phyloP scores from a whole-genome alignment of 2,329 filamentous ascomycete species.

The Cyphellophora europaea region DNA sequence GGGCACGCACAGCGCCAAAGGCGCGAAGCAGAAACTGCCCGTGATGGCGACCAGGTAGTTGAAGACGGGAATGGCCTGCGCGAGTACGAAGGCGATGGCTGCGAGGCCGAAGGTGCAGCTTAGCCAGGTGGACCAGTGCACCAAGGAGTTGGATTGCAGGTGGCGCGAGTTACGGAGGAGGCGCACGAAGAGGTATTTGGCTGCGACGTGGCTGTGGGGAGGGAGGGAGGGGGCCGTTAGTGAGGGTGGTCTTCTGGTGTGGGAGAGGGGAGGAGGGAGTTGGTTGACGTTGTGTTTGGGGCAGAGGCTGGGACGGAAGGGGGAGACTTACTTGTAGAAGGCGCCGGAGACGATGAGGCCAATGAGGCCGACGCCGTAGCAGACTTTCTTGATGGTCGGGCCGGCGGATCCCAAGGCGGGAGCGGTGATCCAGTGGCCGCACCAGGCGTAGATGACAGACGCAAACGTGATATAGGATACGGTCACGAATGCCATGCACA shows the following conservation, averaged over 20 bases:
- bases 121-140: constrained; percentile 46
- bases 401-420: constrained; percentile 40
- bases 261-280: too few species aligned
- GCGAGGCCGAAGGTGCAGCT: constrained; percentile 34
- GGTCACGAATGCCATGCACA: constrained; percentile 51
- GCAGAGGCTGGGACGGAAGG: constrained; percentile 23
- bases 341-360: constrained; percentile 30
- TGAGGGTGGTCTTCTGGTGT: too few species aligned
- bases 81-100: constrained; percentile 40
- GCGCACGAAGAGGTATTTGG: constrained; percentile 27
- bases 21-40: constrained; percentile 43
- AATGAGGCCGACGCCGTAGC: constrained; percentile 30
- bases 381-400: constrained; percentile 30
- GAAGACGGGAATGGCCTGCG: constrained; percentile 47
- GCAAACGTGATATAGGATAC: constrained; percentile 27
- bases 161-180: constrained; percentile 23
- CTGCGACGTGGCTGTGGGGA: constrained; percentile 24
- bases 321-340: too few species aligned
- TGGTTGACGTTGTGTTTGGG: constrained; percentile 2
- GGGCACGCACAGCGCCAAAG: constrained; percentile 38
- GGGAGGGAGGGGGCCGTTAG: too few species aligned
- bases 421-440: constrained; percentile 36
- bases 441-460: constrained; percentile 36
- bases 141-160: constrained; percentile 38
- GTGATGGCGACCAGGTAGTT: constrained; percentile 41